Conservation (phyloP, 2,329 filamentous ascomycete genomes). For the Geosmithia morbida region DNA sequence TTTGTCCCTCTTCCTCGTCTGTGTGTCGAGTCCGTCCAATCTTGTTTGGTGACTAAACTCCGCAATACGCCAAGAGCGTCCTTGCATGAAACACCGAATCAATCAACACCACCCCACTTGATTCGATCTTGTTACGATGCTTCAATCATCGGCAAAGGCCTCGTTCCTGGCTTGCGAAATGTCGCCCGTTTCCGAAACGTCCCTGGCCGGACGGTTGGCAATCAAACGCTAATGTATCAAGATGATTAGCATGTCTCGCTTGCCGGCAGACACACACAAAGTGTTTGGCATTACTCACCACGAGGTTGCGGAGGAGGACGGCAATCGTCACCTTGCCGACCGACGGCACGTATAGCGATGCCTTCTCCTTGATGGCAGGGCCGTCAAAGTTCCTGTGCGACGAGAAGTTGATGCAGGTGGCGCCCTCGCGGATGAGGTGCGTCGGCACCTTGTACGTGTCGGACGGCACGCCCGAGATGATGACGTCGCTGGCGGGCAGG, state of each 20-base stretch:
- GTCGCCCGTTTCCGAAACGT: conserved; percentile 13
- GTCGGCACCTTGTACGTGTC: conserved; percentile 84
- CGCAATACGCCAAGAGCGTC: no score
- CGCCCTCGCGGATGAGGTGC: conserved; percentile 70
- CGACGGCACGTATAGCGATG: conserved; percentile 90
- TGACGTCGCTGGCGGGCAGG: conserved; percentile 78
- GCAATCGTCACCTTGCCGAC: conserved; percentile 98
- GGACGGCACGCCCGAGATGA: conserved; percentile 83
- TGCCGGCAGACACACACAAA: no score
- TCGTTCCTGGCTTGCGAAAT: conserved; percentile 20
- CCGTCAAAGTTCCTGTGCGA: conserved; percentile 86
- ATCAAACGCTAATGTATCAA: conserved; percentile 27
- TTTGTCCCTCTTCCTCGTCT: not conserved
- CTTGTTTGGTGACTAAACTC: not conserved
- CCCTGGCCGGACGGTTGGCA: conserved; percentile 29
- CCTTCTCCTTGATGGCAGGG: conserved; percentile 82
- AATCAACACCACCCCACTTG: not conserved
- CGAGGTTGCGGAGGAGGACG: conserved; percentile 72
- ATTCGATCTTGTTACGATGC: not conserved
- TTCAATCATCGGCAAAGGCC: conserved; percentile 23
- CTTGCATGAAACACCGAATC: not conserved
- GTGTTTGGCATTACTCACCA: conserved; percentile 41
- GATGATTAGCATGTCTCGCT: not conserved
- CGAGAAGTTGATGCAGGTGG: conserved; percentile 98
- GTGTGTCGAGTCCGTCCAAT: not conserved